Evolutionary conservation across 306 rosid genomes (phyloP).

Genomic region (Trifolium repens): DNA sequence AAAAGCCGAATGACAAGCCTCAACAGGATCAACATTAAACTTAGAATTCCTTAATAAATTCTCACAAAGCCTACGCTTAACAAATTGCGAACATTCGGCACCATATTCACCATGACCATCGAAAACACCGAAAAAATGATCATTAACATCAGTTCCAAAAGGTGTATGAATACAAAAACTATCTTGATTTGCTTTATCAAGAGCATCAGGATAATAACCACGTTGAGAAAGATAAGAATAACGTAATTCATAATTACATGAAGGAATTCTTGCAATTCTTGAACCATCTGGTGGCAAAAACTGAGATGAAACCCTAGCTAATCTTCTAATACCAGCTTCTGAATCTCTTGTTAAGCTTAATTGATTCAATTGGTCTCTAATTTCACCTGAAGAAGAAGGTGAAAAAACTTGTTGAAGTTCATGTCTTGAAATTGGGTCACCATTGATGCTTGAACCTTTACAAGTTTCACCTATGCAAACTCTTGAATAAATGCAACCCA

Average conservation of each 20-base stretch:
- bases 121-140: slow-evolving; percentile 89
- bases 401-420: slow-evolving; percentile 47
- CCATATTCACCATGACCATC: slow-evolving; percentile 98
- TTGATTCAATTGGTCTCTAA: slow-evolving; percentile 59
- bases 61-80: slow-evolving; percentile 80
- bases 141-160: slow-evolving; percentile 74
- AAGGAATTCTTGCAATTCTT: slow-evolving; percentile 63
- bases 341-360: slow-evolving; percentile 59
- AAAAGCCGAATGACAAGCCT: slow-evolving; percentile 81
- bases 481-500: slow-evolving; percentile 94
- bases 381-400: slow-evolving; percentile 58
- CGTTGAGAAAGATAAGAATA: slow-evolving; percentile 87
- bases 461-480: slow-evolving; percentile 78
- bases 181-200: slow-evolving; percentile 96
- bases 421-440: slow-evolving; percentile 47
- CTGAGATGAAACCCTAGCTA: slow-evolving; percentile 93
- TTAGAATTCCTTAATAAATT: slow-evolving; percentile 71
- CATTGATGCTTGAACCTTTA: slow-evolving; percentile 53
- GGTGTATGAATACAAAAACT: slow-evolving; percentile 96
- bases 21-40: slow-evolving; percentile 71
- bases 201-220: slow-evolving; percentile 96
- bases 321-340: slow-evolving; percentile 77
- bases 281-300: slow-evolving; percentile 94
- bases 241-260: slow-evolving; percentile 61
- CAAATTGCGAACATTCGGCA: slow-evolving; percentile 89